A percentile compares a stretch with the other conserved stretches of the same genome.
Evolutionary conservation across 306 rosid species (phyloP).

Genomic region (Psophocarpus tetragonolobus): DNA sequence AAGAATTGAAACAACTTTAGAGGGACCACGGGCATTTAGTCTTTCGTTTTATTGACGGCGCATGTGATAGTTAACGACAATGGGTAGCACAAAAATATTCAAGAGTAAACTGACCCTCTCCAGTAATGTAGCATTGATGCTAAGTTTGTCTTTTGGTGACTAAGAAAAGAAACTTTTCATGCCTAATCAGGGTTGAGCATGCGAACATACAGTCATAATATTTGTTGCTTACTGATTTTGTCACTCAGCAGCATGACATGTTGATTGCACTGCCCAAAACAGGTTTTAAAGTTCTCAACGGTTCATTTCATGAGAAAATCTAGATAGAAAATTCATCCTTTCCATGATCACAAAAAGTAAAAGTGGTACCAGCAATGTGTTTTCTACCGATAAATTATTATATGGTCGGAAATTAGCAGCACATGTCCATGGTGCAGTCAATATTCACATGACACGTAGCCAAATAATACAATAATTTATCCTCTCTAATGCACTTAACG

Average conservation of each 20-base stretch:
- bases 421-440: not conserved
- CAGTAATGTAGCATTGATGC: not conserved
- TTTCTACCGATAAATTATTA: not conserved
- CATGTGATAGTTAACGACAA: not conserved
- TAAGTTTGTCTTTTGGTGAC: slow-evolving; percentile 1
- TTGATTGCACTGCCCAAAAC: slow-evolving; percentile 18
- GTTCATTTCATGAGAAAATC: not conserved
- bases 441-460: not conserved
- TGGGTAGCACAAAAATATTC: not conserved
- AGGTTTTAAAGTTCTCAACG: slow-evolving; percentile 5
- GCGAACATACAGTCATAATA: slow-evolving; percentile 2
- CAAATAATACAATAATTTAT: not conserved
- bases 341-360: not conserved
- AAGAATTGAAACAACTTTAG: not conserved
- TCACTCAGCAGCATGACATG: not conserved
- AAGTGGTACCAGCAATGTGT: not conserved
- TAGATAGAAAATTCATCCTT: not conserved
- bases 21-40: not conserved
- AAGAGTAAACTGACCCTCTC: not conserved
- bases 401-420: not conserved
- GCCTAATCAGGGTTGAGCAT: slow-evolving; percentile 12
- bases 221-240: not conserved
- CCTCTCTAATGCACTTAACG: not conserved
- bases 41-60: not conserved
- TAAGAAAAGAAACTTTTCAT: not conserved